Percentiles rank a stretch among this genome's conserved stretches.
phyloP scores from a whole-genome alignment of 1,284 basidiomycete genomes.

The Moesziomyces globuligerus region DNA sequence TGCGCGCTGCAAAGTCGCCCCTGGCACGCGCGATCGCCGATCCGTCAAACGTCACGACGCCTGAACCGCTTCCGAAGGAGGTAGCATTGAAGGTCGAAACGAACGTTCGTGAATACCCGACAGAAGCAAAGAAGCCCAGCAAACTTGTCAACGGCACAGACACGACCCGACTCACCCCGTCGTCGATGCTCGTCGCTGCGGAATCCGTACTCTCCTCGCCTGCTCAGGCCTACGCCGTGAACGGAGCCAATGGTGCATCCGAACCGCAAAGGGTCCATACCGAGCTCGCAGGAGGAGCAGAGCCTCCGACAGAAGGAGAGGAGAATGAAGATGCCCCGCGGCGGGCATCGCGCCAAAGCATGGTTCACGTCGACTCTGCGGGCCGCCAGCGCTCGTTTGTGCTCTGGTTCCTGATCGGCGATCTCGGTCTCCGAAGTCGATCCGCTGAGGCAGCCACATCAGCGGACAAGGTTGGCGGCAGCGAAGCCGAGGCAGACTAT shows the following conservation, averaged over 20 bases:
- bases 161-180: conserved; percentile 23
- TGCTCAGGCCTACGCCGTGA: neutral
- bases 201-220: neutral
- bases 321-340: neutral
- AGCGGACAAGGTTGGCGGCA: neutral
- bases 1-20: conserved; percentile 27
- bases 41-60: neutral
- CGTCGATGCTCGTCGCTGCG: conserved; percentile 27
- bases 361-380: conserved; percentile 30
- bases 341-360: conserved; percentile 4
- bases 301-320: neutral
- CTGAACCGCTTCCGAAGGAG: too few relatives aligned
- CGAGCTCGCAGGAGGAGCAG: too few relatives aligned
- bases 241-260: too few relatives aligned
- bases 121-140: neutral
- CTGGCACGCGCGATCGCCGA: conserved; percentile 19
- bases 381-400: conserved; percentile 48
- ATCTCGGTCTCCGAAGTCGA: conserved; percentile 44
- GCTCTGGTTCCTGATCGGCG: conserved; percentile 57
- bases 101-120: too few relatives aligned
- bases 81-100: too few relatives aligned
- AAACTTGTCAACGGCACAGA: conserved; percentile 1
- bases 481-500: conserved; percentile 15
- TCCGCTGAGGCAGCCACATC: neutral
- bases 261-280: too few relatives aligned